These are phyloP conservation scores for Apiospora kogelbergensis DNA, from an alignment of 2,329 filamentous ascomycete genomes.

Conservation along the genomic window DNA sequence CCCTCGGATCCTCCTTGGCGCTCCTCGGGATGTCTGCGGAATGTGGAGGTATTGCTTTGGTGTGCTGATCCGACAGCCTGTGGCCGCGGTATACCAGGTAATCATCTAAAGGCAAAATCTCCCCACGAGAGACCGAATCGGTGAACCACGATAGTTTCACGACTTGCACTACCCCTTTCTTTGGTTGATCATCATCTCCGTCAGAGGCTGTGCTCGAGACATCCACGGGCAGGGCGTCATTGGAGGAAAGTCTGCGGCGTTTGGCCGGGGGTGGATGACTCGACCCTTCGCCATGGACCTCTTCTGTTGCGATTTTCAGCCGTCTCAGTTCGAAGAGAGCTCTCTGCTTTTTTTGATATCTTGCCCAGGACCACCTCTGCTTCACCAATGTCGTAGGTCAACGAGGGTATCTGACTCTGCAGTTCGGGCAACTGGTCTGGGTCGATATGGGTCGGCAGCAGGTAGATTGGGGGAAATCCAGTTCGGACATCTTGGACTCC, in stretches of 20 bases:
- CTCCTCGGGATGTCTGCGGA: constrained; percentile 30
- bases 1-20: constrained; percentile 20
- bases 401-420: constrained; percentile 61
- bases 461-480: constrained; percentile 64
- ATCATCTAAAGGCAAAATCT: constrained; percentile 45
- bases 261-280: constrained; percentile 23
- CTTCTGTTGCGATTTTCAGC: constrained; percentile 60
- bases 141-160: constrained; percentile 60
- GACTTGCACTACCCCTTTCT: constrained; percentile 43
- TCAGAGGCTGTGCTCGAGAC: constrained; percentile 23
- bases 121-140: constrained; percentile 47
- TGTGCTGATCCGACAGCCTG: constrained; percentile 15
- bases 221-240: constrained; percentile 26
- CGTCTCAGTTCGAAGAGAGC: constrained; percentile 76
- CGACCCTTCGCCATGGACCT: constrained; percentile 30
- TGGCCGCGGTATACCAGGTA: constrained; percentile 57
- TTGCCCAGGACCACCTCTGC: constrained; percentile 75
- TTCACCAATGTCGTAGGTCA: constrained; percentile 72
- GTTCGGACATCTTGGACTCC: constrained; percentile 22
- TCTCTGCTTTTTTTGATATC: constrained; percentile 64
- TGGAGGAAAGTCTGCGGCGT: constrained; percentile 41
- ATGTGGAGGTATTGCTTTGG: constrained; percentile 16
- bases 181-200: neutral
- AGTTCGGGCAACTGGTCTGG: constrained; percentile 61
- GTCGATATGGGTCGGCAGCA: constrained; percentile 70